A percentile compares a stretch with the other conserved stretches of the same genome.
phyloP scores from a whole-genome alignment of 2,329 filamentous ascomycete species.

The Chaetomiaceae sp. region DNA sequence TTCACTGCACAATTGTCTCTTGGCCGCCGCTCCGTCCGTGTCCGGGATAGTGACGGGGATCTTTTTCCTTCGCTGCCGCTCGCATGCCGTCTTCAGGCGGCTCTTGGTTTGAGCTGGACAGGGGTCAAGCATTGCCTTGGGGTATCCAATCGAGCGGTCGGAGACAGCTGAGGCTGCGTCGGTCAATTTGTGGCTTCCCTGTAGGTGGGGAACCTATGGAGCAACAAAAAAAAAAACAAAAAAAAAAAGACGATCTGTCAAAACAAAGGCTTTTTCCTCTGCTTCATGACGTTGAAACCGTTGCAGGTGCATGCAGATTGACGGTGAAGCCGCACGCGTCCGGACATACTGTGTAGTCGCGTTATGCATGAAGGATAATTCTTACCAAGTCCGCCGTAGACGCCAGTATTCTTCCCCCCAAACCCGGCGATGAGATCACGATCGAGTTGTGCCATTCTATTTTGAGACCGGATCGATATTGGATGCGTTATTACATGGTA shows the following conservation, averaged over 20 bases:
- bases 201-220: neutral
- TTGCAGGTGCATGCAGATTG: neutral
- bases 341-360: too few species aligned
- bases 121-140: conserved; percentile 14
- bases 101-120: conserved; percentile 28
- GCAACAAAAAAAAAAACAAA: too few species aligned
- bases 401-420: too few species aligned
- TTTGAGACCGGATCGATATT: conserved; percentile 10
- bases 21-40: conserved; percentile 53
- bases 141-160: conserved; percentile 22
- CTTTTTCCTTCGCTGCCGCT: conserved; percentile 7
- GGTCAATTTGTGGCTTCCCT: conserved; percentile 14
- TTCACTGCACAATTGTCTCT: neutral
- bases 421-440: conserved; percentile 8
- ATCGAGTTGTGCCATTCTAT: conserved; percentile 10
- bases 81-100: conserved; percentile 18
- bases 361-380: too few species aligned
- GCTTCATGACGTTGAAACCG: conserved; percentile 3
- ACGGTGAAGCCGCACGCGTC: too few species aligned
- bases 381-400: too few species aligned
- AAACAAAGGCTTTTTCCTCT: neutral
- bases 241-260: neutral
- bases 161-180: conserved; percentile 14
- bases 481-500: neutral
- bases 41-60: conserved; percentile 33